These are phyloP conservation scores for Knufia fluminis DNA, from an alignment of 2,329 filamentous ascomycete genomes.

Conservation along the genomic window DNA sequence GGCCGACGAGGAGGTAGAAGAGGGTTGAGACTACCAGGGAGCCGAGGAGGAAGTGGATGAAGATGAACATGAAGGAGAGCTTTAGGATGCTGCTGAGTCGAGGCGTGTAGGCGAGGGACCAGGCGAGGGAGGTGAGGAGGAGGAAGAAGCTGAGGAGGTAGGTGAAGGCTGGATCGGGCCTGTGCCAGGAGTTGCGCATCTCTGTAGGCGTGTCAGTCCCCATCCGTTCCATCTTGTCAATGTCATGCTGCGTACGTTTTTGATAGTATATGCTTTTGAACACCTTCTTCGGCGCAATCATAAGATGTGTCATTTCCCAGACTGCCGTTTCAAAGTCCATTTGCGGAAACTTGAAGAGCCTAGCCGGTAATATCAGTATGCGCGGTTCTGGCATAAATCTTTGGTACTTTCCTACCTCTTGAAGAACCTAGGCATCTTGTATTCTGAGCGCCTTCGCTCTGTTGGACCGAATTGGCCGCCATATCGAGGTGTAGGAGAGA, in stretches of 20 bases:
- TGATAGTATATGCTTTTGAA: constrained; percentile 64
- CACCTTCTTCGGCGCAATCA: constrained; percentile 62
- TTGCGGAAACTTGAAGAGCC: constrained; percentile 61
- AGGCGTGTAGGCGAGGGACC: constrained; percentile 49
- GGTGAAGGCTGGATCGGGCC: constrained; percentile 60
- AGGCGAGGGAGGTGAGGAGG: constrained; percentile 43
- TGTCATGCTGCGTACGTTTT: constrained; percentile 35
- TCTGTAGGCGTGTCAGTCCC: constrained; percentile 32
- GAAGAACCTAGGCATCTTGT: constrained; percentile 59
- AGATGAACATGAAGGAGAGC: constrained; percentile 41
- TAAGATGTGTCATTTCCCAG: constrained; percentile 61
- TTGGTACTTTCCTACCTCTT: constrained; percentile 39
- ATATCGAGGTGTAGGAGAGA: constrained; percentile 50
- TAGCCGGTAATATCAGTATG: constrained; percentile 22
- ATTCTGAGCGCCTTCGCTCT: constrained; percentile 40
- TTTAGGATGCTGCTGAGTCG: constrained; percentile 39
- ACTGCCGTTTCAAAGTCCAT: constrained; percentile 68
- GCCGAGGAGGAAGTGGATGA: constrained; percentile 52
- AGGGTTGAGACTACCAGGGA: constrained; percentile 51
- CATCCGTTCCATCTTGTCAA: constrained; percentile 9
- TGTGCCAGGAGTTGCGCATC: constrained; percentile 63
- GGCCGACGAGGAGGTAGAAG: constrained; percentile 56
- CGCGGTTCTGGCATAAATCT: constrained; percentile 7
- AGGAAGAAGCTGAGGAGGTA: constrained; percentile 62
- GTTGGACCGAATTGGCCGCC: constrained; percentile 47